These are phyloP conservation scores for Plasmodium falciparum DNA, from an alignment of 169 alveolate species.

Conservation along the genomic window DNA sequence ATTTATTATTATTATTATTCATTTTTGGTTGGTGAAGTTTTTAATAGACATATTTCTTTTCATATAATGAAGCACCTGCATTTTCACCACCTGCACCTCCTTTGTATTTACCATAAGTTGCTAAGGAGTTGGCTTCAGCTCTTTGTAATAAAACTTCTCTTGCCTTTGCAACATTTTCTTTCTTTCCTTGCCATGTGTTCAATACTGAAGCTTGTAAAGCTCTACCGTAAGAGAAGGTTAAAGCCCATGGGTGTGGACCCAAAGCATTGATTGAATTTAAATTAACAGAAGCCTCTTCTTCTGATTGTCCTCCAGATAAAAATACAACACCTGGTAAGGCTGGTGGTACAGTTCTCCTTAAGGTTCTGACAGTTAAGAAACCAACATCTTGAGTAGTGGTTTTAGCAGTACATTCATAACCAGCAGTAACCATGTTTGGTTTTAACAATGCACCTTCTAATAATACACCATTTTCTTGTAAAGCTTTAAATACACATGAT, in stretches of 20 bases:
- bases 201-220: conserved; percentile 97
- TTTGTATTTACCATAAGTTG: conserved; percentile 83
- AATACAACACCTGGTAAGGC: conserved; percentile 98
- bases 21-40: not conserved
- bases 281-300: conserved; percentile 97
- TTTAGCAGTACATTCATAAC: conserved; percentile 93
- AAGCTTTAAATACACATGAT: conserved; percentile 95
- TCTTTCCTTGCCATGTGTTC: conserved; percentile 97
- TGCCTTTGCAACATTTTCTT: conserved; percentile 96
- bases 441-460: conserved; percentile 98
- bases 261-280: conserved; percentile 96
- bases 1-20: too few relatives aligned
- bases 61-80: conserved; percentile 83
- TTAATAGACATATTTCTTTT: conserved; percentile 83
- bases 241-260: conserved; percentile 94
- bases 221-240: conserved; percentile 99
- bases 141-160: conserved; percentile 94
- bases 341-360: conserved; percentile 96
- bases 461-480: conserved; percentile 94
- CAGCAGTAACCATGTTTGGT: conserved; percentile 99
- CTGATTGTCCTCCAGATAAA: conserved; percentile 99
- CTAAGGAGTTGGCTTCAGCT: conserved; percentile 98
- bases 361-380: conserved; percentile 94
- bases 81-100: conserved; percentile 84
- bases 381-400: conserved; percentile 95